A percentile compares a stretch with the other conserved stretches of the same genome.
Conservation (phyloP, 352 stramenopile species). For the Phytopythium boreale region DNA sequence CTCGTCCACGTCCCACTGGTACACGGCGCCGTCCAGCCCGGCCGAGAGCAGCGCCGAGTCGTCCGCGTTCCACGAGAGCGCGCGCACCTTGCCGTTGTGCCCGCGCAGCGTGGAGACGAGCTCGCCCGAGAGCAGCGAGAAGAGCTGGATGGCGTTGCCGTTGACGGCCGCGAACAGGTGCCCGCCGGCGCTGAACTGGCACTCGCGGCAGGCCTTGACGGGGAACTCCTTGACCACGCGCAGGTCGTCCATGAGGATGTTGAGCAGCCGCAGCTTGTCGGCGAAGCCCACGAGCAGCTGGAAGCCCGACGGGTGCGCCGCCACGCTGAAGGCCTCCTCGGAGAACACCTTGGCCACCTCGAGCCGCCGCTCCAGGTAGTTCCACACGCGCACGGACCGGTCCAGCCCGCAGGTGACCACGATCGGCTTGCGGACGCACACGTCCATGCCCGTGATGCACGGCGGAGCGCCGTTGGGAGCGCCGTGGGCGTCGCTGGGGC, state of each 20-base stretch:
- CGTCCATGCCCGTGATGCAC: slow-evolving; percentile 85
- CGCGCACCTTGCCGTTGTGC: slow-evolving; percentile 92
- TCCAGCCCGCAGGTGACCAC: slow-evolving; percentile 90
- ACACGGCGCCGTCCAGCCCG: slow-evolving; percentile 91
- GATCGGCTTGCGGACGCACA: slow-evolving; percentile 91
- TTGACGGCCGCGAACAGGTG: slow-evolving; percentile 94
- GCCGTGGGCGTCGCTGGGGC: slow-evolving; percentile 37
- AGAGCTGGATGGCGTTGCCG: slow-evolving; percentile 92
- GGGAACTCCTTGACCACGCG: slow-evolving; percentile 80
- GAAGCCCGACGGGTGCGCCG: slow-evolving; percentile 89
- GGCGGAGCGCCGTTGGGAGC: too few species aligned
- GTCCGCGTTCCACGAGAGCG: slow-evolving; percentile 85
- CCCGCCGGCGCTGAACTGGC: slow-evolving; percentile 83
- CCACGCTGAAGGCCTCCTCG: slow-evolving; percentile 88
- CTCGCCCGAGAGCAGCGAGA: slow-evolving; percentile 90
- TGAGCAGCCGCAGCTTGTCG: slow-evolving; percentile 89
- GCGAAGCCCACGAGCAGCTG: slow-evolving; percentile 89
- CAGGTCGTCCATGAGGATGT: slow-evolving; percentile 92
- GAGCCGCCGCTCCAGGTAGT: slow-evolving; percentile 88
- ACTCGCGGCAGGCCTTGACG: slow-evolving; percentile 81
- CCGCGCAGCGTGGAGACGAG: slow-evolving; percentile 88
- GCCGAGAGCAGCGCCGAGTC: slow-evolving; percentile 86
- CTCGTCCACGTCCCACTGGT: slow-evolving; percentile 92
- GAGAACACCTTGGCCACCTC: slow-evolving; percentile 88
- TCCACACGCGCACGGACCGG: slow-evolving; percentile 90